Conservation (phyloP, 371 early-diverging fungal genomes). For the Circinella umbellata region DNA sequence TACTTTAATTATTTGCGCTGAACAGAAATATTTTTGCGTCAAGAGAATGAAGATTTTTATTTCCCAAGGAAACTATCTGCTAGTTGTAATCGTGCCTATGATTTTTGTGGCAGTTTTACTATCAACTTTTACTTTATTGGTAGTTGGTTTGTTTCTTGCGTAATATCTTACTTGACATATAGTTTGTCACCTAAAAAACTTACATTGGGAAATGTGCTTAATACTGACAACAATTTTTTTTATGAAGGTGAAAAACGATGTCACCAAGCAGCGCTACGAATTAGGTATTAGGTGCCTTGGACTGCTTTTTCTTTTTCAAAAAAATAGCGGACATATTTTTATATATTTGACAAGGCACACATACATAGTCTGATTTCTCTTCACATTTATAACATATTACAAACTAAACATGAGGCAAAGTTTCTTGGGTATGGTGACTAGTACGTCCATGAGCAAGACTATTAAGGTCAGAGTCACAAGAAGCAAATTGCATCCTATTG, state of each 20-base stretch:
- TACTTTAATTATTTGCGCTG: too few species aligned
- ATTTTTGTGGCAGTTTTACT: too few species aligned
- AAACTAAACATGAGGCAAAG: slow-evolving; percentile 72
- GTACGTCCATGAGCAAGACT: slow-evolving; percentile 91
- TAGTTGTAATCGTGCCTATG: too few species aligned
- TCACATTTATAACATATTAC: neutral
- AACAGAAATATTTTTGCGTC: too few species aligned
- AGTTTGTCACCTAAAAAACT: too few species aligned
- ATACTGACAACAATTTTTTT: neutral
- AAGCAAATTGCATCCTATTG: slow-evolving; percentile 79
- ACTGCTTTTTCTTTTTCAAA: slow-evolving; percentile 1
- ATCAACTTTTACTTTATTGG: too few species aligned
- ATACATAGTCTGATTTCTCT: neutral
- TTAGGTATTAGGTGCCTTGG: neutral
- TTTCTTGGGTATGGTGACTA: slow-evolving; percentile 86
- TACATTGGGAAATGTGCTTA: too few species aligned
- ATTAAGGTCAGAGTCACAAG: slow-evolving; percentile 88
- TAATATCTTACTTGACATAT: too few species aligned
- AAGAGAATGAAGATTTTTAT: too few species aligned
- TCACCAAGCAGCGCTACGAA: neutral
- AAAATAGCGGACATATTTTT: neutral
- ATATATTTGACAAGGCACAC: slow-evolving; percentile 2
- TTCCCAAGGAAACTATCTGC: too few species aligned
- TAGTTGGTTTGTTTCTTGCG: too few species aligned
- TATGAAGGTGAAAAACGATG: neutral